Conservation (phyloP, 306 rosid genomes). For the Medicago truncatula region MtrunA17r5.0-ANR NC_053042.1:12492001-12492500, state of each 20-base stretch:
- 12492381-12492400: neutral
- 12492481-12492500: too few species aligned
- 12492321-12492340: neutral
- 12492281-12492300: too few species aligned
- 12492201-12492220: neutral
- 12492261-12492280: too few species aligned
- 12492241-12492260: neutral
- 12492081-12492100: conserved; percentile 18
- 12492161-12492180: neutral
- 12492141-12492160: conserved; percentile 21
- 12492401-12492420: neutral
- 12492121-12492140: conserved; percentile 61
- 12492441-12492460: too few species aligned
- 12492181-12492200: neutral
- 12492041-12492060: neutral
- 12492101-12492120: conserved; percentile 73
- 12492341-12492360: neutral
- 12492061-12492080: conserved; percentile 27
- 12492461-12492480: too few species aligned
- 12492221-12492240: neutral
- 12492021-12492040: neutral
- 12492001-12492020: neutral
- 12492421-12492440: too few species aligned
- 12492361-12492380: neutral
- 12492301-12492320: neutral